Percentiles rank a stretch among this genome's conserved stretches.
Evolutionary conservation across 306 rosid genomes (phyloP).

Genomic region (Dalbergia oliveri): DNA sequence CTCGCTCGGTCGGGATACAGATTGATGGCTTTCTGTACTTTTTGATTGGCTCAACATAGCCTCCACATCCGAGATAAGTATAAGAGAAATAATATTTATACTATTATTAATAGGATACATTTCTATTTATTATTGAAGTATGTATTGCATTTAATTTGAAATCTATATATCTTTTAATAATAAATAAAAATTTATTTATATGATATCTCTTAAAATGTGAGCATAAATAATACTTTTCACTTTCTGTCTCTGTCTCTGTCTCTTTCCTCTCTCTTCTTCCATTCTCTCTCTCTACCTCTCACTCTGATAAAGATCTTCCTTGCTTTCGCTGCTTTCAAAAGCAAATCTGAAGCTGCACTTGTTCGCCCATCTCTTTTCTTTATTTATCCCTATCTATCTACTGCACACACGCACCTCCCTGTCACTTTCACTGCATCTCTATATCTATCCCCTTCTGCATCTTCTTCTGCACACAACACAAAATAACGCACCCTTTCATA

Average conservation of each 20-base stretch:
- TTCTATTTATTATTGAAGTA: too few relatives aligned
- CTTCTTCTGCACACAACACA: conserved; percentile 26
- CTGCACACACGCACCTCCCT: not conserved
- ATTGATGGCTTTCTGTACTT: conserved; percentile 36
- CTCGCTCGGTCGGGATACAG: not conserved
- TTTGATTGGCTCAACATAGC: conserved; percentile 23
- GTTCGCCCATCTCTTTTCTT: not conserved
- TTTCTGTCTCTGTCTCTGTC: not conserved
- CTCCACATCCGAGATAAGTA: conserved; percentile 20
- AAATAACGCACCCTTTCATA: conserved; percentile 8
- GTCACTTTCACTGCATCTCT: conserved; percentile 45
- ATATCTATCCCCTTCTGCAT: conserved; percentile 39
- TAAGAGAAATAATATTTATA: too few relatives aligned
- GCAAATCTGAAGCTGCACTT: conserved; percentile 44
- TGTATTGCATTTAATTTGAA: too few relatives aligned
- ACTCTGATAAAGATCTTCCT: conserved; percentile 31
- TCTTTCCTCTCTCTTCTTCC: not conserved
- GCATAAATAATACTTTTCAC: not conserved
- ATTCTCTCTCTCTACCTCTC: conserved; percentile 12
- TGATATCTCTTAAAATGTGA: too few relatives aligned
- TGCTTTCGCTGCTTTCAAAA: conserved; percentile 46
- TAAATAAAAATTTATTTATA: too few relatives aligned
- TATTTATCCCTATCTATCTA: not conserved
- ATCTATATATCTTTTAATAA: too few relatives aligned
- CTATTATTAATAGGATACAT: too few relatives aligned